Evolutionary conservation across 495 filamentous ascomycete genomes (phyloP).

Genomic region (Halenospora varia): DNA sequence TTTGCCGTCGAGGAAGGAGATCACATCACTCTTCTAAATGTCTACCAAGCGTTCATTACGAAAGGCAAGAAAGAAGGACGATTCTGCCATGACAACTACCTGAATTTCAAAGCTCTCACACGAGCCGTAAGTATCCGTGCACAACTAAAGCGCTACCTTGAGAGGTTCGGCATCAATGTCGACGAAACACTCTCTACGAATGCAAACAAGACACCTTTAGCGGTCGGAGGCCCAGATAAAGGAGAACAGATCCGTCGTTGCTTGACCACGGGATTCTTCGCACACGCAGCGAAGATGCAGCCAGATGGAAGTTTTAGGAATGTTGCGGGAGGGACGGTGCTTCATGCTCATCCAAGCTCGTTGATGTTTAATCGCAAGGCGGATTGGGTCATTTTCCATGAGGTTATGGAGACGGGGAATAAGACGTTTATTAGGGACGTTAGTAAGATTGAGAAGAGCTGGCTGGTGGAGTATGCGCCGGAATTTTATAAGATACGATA

Average conservation of each 20-base stretch:
- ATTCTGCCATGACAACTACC: slow-evolving; percentile 81
- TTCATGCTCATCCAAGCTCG: slow-evolving; percentile 89
- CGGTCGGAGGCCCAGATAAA: slow-evolving; percentile 39
- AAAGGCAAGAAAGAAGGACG: slow-evolving; percentile 78
- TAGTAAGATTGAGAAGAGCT: slow-evolving; percentile 85
- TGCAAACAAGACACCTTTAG: slow-evolving; percentile 14
- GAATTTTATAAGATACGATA: slow-evolving; percentile 66
- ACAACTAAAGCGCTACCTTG: slow-evolving; percentile 83
- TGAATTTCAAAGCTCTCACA: slow-evolving; percentile 81
- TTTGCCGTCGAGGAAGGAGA: slow-evolving; percentile 95
- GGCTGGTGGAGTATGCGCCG: slow-evolving; percentile 85
- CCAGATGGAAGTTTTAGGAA: slow-evolving; percentile 87
- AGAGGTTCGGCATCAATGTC: slow-evolving; percentile 73
- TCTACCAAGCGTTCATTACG: slow-evolving; percentile 86
- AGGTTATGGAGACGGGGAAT: slow-evolving; percentile 84
- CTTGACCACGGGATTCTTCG: slow-evolving; percentile 88
- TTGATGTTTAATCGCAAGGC: slow-evolving; percentile 97
- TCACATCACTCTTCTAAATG: slow-evolving; percentile 90
- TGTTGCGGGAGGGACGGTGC: slow-evolving; percentile 63
- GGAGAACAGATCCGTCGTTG: slow-evolving; percentile 78
- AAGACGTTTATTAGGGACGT: slow-evolving; percentile 92
- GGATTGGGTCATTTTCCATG: slow-evolving; percentile 97
- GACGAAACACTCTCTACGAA: slow-evolving; percentile 52
- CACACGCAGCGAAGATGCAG: slow-evolving; percentile 94
- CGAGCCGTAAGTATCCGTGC: slow-evolving; percentile 82